phyloP scores from a whole-genome alignment of 2,329 filamentous ascomycete genomes.

The Colletotrichum filicis region DNA sequence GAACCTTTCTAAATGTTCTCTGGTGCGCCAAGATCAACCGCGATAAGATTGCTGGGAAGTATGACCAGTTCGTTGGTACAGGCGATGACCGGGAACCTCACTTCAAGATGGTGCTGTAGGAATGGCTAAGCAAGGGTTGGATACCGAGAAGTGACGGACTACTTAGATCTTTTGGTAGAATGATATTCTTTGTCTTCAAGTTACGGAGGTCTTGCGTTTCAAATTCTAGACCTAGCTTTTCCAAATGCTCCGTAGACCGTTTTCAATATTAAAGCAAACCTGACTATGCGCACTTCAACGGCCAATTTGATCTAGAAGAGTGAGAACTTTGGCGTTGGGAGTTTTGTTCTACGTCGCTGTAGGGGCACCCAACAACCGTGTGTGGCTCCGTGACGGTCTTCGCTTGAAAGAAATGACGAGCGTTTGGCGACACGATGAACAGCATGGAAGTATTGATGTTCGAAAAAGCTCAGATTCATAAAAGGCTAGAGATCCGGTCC shows the following conservation, averaged over 20 bases:
- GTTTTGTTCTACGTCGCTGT: no score
- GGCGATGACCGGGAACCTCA: slow-evolving; percentile 73
- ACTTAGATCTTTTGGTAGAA: neutral
- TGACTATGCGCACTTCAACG: no score
- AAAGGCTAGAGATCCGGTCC: neutral
- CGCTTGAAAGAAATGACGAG: no score
- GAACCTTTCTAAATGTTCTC: slow-evolving; percentile 68
- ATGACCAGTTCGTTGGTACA: slow-evolving; percentile 64
- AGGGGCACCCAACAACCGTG: no score
- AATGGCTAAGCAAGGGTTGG: neutral
- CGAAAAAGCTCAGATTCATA: neutral
- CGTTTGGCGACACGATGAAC: no score
- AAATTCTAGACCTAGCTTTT: neutral
- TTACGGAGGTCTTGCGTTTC: neutral
- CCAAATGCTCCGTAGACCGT: neutral
- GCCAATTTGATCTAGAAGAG: no score
- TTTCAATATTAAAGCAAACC: no score
- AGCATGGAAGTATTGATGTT: no score
- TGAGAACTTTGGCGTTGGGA: no score
- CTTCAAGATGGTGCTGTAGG: slow-evolving; percentile 69
- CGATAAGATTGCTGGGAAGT: slow-evolving; percentile 70
- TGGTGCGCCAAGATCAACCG: slow-evolving; percentile 73
- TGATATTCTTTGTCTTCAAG: neutral
- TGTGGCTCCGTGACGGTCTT: no score
- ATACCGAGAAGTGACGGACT: neutral